These are phyloP conservation scores for Kazachstania taianensis DNA, from an alignment of 805 yeast genomes.

Conservation along the genomic window DNA sequence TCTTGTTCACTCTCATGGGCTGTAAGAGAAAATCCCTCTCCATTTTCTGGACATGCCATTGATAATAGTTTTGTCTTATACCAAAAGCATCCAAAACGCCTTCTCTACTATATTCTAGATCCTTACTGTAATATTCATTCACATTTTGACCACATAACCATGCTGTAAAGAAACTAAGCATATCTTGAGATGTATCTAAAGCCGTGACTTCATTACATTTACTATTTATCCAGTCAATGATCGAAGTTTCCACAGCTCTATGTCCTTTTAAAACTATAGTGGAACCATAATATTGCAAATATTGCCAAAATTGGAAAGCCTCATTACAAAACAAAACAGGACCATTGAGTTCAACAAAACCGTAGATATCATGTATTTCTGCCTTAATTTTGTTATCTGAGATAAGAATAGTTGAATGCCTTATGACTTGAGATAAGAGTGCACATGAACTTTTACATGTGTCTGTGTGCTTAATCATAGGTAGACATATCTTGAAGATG, in stretches of 20 bases:
- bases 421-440: conserved; percentile 14
- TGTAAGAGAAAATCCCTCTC: conserved; percentile 12
- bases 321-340: conserved; percentile 41
- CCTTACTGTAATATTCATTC: conserved; percentile 1
- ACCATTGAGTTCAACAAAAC: conserved; percentile 50
- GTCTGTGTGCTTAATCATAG: conserved; percentile 23
- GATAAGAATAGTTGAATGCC: conserved; percentile 11
- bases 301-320: conserved; percentile 46
- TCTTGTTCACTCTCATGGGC: background rate
- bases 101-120: conserved; percentile 3
- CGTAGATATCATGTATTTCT: conserved; percentile 41
- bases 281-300: conserved; percentile 31
- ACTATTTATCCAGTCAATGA: conserved; percentile 42
- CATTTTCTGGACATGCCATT: no score
- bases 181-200: conserved; percentile 8
- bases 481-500: conserved; percentile 26
- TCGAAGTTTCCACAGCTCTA: conserved; percentile 24
- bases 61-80: no score
- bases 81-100: conserved; percentile 1
- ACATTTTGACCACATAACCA: conserved; percentile 34
- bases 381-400: conserved; percentile 35
- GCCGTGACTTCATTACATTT: conserved; percentile 34
- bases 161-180: conserved; percentile 29
- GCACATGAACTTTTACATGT: conserved; percentile 20
- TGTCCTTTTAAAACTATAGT: conserved; percentile 26